phyloP scores from a whole-genome alignment of 139 green algal species.

The Cymbomonas tetramitiformis region DNA sequence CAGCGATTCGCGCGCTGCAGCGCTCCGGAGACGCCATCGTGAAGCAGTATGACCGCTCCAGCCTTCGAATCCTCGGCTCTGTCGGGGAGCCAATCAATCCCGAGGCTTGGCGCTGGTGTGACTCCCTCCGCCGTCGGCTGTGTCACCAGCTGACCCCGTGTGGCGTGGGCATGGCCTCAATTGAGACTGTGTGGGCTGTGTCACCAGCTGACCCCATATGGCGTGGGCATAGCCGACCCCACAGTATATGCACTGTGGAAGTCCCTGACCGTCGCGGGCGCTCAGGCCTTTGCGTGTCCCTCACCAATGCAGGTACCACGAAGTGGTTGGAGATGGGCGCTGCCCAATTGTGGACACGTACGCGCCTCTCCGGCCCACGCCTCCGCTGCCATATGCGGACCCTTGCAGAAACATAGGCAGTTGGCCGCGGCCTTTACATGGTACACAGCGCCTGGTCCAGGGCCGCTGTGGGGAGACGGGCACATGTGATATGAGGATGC shows the following conservation, averaged over 20 bases:
- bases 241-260: too few species aligned
- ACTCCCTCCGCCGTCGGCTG: slow-evolving; percentile 21
- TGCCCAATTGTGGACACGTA: slow-evolving; percentile 86
- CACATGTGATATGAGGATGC: too few species aligned
- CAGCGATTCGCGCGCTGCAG: slow-evolving; percentile 63
- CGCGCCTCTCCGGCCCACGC: too few species aligned
- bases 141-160: slow-evolving; percentile 5
- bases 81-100: slow-evolving; percentile 98
- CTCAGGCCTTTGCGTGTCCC: slow-evolving; percentile 9
- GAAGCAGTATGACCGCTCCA: slow-evolving; percentile 24
- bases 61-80: slow-evolving; percentile 69
- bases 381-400: too few species aligned
- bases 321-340: slow-evolving; percentile 34
- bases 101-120: slow-evolving; percentile 86
- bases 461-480: too few species aligned
- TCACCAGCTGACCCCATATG: slow-evolving; percentile 5
- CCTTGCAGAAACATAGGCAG: too few species aligned
- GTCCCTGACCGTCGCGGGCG: too few species aligned
- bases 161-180: too few species aligned
- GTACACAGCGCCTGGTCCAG: too few species aligned
- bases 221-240: too few species aligned
- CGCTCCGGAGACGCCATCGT: slow-evolving; percentile 48
- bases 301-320: slow-evolving; percentile 15
- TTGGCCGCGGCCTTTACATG: too few species aligned
- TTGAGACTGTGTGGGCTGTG: not conserved